Percentiles rank a stretch among this genome's conserved stretches.
These are phyloP conservation scores for Acer saccharum DNA, from an alignment of 345 rosid genomes.

Conservation along the genomic window DNA sequence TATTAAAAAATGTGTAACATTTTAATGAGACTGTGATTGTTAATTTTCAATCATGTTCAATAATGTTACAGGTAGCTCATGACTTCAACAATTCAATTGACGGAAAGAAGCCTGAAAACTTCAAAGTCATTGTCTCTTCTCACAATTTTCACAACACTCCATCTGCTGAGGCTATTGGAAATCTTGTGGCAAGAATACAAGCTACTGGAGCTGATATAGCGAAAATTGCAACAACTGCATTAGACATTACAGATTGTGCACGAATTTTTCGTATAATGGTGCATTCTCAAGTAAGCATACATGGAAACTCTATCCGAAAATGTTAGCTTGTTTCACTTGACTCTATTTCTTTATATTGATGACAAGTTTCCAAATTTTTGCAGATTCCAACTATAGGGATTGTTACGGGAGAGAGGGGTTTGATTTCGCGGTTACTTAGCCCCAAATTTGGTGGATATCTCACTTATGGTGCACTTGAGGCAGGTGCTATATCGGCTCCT, in stretches of 20 bases:
- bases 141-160: constrained; percentile 53
- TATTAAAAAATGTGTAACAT: too few species aligned
- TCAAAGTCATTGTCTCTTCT: constrained; percentile 47
- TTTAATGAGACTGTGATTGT: too few species aligned
- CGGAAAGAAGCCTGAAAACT: constrained; percentile 41
- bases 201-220: constrained; percentile 47
- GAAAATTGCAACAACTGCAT: constrained; percentile 42
- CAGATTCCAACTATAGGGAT: constrained; percentile 42
- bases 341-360: not conserved
- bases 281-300: constrained; percentile 36
- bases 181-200: constrained; percentile 41
- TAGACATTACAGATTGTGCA: constrained; percentile 43
- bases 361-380: not conserved
- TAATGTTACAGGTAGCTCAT: constrained; percentile 37
- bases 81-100: constrained; percentile 43
- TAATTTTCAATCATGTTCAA: too few species aligned
- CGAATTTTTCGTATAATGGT: constrained; percentile 42
- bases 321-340: not conserved
- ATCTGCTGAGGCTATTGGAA: constrained; percentile 39
- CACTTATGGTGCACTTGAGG: constrained; percentile 48
- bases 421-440: constrained; percentile 39
- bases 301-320: not conserved
- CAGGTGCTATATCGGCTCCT: constrained; percentile 40
- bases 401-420: constrained; percentile 44
- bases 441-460: constrained; percentile 47